These are phyloP conservation scores for Pleurotus eryngii DNA, from an alignment of 768 basidiomycete genomes.

Conservation along the genomic window DNA sequence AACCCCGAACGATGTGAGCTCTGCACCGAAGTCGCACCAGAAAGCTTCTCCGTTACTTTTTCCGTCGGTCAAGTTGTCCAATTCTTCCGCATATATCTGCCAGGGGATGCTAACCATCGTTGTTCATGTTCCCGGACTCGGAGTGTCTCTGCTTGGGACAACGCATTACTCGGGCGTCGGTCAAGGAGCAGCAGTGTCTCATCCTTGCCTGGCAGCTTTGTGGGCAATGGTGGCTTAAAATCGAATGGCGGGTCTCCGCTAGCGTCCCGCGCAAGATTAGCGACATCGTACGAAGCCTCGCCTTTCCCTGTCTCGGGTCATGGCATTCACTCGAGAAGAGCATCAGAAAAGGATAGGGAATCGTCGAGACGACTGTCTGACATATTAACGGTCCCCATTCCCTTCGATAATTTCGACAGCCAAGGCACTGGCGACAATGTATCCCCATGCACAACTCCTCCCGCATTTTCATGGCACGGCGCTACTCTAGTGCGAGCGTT, in stretches of 20 bases:
- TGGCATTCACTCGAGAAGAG: constrained; percentile 70
- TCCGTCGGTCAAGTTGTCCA: constrained; percentile 63
- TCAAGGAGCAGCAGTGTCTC: constrained; percentile 64
- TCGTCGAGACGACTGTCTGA: constrained; percentile 46
- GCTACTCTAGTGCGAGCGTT: constrained; percentile 47
- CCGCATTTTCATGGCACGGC: constrained; percentile 45
- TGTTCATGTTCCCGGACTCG: constrained; percentile 65
- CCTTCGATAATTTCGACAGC: constrained; percentile 38
- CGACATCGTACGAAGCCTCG: constrained; percentile 44
- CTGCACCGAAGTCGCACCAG: constrained; percentile 66
- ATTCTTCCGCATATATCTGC: constrained; percentile 61
- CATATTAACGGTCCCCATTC: constrained; percentile 40
- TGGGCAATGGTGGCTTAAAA: neutral
- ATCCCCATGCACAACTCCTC: constrained; percentile 36
- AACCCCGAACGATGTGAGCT: constrained; percentile 56
- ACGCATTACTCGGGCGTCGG: constrained; percentile 39
- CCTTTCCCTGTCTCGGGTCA: constrained; percentile 80
- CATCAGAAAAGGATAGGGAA: constrained; percentile 77
- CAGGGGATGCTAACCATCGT: constrained; percentile 48
- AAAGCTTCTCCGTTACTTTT: constrained; percentile 63
- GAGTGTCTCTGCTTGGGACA: constrained; percentile 41
- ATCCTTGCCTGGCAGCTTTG: constrained; percentile 19
- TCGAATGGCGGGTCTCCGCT: constrained; percentile 45
- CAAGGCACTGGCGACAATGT: constrained; percentile 12
- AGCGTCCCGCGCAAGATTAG: constrained; percentile 46